Base-by-base conservation (phyloP, 345 rosid genomes). In the Boechera retrofracta region DNA sequence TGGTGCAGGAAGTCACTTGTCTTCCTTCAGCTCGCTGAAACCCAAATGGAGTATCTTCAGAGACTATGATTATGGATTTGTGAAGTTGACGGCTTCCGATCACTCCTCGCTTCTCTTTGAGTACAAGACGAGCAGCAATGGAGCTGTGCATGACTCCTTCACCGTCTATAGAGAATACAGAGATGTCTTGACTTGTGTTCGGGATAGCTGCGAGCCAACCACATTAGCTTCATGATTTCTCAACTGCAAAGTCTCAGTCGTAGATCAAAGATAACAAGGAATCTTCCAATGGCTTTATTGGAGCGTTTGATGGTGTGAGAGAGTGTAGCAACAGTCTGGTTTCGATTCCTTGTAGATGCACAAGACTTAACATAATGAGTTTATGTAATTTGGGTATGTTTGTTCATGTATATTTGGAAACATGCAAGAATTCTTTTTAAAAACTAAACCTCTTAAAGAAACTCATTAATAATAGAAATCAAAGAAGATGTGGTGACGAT, bases 111-210 rank as follows among this genome's bases (percentile, higher is more conserved):
- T 93, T 65, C 87, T 87, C 9, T 88, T 89, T 18, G 98, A 93
- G 86, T 93, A 93, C 80, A 89, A 89, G 82, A 90, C 84, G 77
- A 93, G 97, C 81, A 54, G 91, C 0, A 83, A 89, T 1, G 97
- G 94, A 24, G 67, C 65, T 72, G 97, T 90, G 7, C 80, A 93
- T 28, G 98, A 93, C 79, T 83, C 87, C 35, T 93, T 93, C 83
- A 90, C 93, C 36, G 72, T 92, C 79, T 80, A 82, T 0, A 85
- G 96, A 80, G 91, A 90, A 73, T 92, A 92, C 82, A 86, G 81
- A 65, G 94, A 93, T 82, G 83, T 92, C 16, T 70, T 92, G 77
- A 86, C 90, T 67, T 92, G 98, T 38, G 90, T 79, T 16, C 91
- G 80, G 2, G 98, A 87, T 67, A 65, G 94, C 52, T 92, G 98